Evolutionary conservation across 176 grass and related monocot species (phyloP).

Genomic region (Phoenix dactylifera): DNA sequence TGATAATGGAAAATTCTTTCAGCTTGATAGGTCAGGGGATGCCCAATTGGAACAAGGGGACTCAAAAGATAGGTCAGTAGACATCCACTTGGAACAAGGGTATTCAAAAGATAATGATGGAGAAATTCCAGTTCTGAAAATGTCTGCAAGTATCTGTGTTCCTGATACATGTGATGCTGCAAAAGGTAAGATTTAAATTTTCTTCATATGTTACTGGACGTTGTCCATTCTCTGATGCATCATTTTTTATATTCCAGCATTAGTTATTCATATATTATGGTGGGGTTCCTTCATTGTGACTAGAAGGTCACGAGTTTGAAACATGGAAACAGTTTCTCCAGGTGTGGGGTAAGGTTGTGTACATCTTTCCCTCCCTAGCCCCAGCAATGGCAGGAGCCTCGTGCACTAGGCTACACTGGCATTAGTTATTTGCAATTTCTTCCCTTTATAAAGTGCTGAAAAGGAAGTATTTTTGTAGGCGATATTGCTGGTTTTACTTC

Average conservation of each 20-base stretch:
- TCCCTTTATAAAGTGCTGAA: not conserved
- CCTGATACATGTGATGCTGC: not conserved
- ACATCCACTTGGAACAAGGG: too few relatives aligned
- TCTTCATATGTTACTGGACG: not conserved
- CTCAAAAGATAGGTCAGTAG: too few relatives aligned
- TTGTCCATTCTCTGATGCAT: not conserved
- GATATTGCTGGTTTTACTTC: slow-evolving; percentile 17
- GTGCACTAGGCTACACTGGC: too few relatives aligned
- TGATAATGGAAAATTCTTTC: too few relatives aligned
- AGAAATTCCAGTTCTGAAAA: not conserved
- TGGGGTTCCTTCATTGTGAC: too few relatives aligned
- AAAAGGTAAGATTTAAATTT: not conserved
- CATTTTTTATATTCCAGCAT: not conserved
- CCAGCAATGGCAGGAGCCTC: too few relatives aligned
- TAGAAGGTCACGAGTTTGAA: too few relatives aligned
- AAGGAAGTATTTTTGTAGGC: slow-evolving; percentile 6
- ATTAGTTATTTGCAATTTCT: not conserved
- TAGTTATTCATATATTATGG: not conserved
- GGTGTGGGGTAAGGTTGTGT: too few relatives aligned
- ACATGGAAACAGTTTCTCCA: too few relatives aligned
- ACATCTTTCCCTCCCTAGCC: too few relatives aligned
- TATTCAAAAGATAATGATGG: not conserved
- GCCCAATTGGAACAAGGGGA: too few relatives aligned
- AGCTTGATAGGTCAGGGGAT: too few relatives aligned
- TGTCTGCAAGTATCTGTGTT: not conserved